phyloP scores from a whole-genome alignment of 192 early-diverging fungal genomes.

The Entomortierella beljakovae region DNA sequence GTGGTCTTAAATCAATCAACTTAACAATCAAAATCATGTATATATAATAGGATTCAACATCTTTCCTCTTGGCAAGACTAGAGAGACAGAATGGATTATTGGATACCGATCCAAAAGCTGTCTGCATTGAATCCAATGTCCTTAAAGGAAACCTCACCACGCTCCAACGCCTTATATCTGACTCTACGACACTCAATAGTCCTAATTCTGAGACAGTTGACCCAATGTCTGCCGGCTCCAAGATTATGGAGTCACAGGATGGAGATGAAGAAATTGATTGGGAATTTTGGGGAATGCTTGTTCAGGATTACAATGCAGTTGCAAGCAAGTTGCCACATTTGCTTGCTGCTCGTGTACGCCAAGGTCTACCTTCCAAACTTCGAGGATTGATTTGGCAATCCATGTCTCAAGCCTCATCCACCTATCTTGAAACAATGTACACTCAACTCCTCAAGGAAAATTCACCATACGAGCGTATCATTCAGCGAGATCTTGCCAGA shows the following conservation, averaged over 20 bases:
- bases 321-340: slow-evolving; percentile 74
- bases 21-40: not conserved
- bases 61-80: slow-evolving; percentile 66
- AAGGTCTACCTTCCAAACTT: slow-evolving; percentile 84
- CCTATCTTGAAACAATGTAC: slow-evolving; percentile 85
- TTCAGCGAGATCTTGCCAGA: slow-evolving; percentile 90
- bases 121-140: slow-evolving; percentile 70
- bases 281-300: slow-evolving; percentile 89
- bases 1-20: not conserved
- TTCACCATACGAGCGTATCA: slow-evolving; percentile 90
- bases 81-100: slow-evolving; percentile 71
- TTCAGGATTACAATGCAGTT: slow-evolving; percentile 81
- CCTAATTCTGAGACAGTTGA: slow-evolving; percentile 15
- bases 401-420: slow-evolving; percentile 86
- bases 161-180: slow-evolving; percentile 59
- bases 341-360: slow-evolving; percentile 76
- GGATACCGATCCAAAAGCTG: slow-evolving; percentile 68
- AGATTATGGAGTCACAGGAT: slow-evolving; percentile 19
- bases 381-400: slow-evolving; percentile 94
- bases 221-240: slow-evolving; percentile 14
- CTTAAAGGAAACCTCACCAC: slow-evolving; percentile 67
- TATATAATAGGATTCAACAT: slow-evolving; percentile 59
- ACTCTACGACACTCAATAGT: slow-evolving; percentile 43
- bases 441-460: slow-evolving; percentile 77
- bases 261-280: slow-evolving; percentile 60